These are phyloP conservation scores for Platanus orientalis DNA, from an alignment of 164 flowering plant species.

Conservation along the genomic window DNA sequence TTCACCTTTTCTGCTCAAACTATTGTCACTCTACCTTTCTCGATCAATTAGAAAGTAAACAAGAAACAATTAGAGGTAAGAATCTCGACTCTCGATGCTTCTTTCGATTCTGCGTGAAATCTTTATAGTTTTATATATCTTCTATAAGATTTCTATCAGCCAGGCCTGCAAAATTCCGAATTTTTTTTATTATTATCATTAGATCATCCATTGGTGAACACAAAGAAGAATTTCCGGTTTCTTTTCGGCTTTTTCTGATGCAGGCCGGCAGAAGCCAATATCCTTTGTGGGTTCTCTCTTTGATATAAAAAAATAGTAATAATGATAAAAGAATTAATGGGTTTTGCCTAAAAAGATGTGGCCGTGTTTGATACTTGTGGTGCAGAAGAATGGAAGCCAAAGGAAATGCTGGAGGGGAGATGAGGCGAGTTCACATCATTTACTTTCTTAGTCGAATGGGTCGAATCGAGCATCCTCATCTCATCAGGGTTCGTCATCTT, in stretches of 20 bases:
- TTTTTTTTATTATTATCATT: neutral
- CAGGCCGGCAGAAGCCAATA: neutral
- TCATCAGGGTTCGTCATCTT: conserved; percentile 59
- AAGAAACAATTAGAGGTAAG: neutral
- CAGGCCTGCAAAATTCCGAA: neutral
- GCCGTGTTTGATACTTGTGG: neutral
- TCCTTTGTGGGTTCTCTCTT: neutral
- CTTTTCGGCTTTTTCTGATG: neutral
- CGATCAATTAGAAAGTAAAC: neutral
- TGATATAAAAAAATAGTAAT: neutral
- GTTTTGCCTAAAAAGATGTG: neutral
- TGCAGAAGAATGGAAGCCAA: conserved; percentile 28
- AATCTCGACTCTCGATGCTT: neutral
- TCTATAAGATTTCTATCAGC: neutral
- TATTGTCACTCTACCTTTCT: neutral
- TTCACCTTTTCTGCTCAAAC: neutral
- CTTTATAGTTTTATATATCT: neutral
- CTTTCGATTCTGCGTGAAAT: neutral
- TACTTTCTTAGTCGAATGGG: conserved; percentile 69
- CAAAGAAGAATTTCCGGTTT: neutral
- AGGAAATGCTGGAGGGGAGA: conserved; percentile 31
- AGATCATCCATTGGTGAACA: neutral
- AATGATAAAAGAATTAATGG: neutral
- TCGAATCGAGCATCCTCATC: conserved; percentile 70
- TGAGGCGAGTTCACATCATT: conserved; percentile 52